phyloP scores from a whole-genome alignment of 192 early-diverging fungal species.

The Coemansia sp. region DNA sequence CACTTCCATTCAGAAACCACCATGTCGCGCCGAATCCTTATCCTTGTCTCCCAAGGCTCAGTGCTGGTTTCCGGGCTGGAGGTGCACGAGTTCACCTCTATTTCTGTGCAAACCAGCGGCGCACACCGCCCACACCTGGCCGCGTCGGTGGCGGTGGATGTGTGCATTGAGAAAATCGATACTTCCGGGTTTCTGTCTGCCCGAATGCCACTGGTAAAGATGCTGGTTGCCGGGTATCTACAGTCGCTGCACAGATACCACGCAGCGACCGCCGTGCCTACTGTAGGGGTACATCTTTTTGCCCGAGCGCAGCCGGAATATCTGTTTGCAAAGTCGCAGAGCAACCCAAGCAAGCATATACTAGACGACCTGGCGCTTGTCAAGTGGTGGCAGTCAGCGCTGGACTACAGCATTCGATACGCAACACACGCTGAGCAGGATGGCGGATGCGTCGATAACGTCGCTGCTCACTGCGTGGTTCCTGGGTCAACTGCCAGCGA shows the following conservation, averaged over 20 bases:
- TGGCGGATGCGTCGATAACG: not conserved
- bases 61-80: slow-evolving; percentile 45
- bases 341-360: slow-evolving; percentile 65
- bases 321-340: slow-evolving; percentile 71
- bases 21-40: slow-evolving; percentile 38
- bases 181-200: slow-evolving; percentile 32
- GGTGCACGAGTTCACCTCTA: slow-evolving; percentile 39
- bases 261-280: slow-evolving; percentile 5
- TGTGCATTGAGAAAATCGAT: slow-evolving; percentile 53
- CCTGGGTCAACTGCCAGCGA: slow-evolving; percentile 33
- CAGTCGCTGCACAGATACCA: slow-evolving; percentile 31
- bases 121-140: not conserved
- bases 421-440: slow-evolving; percentile 6
- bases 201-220: slow-evolving; percentile 28
- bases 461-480: slow-evolving; percentile 29
- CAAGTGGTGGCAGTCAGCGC: slow-evolving; percentile 74
- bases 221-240: slow-evolving; percentile 44
- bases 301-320: slow-evolving; percentile 87
- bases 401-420: slow-evolving; percentile 26
- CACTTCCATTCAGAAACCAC: slow-evolving; percentile 33
- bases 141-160: slow-evolving; percentile 25
- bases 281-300: slow-evolving; percentile 64
- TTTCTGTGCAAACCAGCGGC: slow-evolving; percentile 19
- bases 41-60: slow-evolving; percentile 30
- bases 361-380: slow-evolving; percentile 68